Evolutionary conservation across 164 flowering plant genomes (phyloP).

Genomic region (Chimonanthus praecox): DNA sequence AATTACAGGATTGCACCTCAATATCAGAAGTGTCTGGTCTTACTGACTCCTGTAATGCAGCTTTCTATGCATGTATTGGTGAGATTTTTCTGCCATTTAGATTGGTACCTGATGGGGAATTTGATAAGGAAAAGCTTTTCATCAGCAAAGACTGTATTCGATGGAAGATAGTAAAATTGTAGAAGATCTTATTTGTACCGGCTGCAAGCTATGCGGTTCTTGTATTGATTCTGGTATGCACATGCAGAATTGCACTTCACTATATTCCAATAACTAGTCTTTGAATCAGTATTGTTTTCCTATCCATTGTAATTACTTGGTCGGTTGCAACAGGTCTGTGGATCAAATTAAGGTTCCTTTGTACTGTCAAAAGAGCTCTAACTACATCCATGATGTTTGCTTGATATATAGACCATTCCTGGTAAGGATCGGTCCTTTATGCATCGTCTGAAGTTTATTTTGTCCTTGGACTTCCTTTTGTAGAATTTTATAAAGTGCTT

Average conservation of each 20-base stretch:
- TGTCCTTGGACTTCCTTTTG: not conserved
- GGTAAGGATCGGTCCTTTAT: slow-evolving; percentile 32
- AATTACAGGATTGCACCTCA: slow-evolving; percentile 29
- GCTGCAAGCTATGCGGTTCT: slow-evolving; percentile 65
- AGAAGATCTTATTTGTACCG: slow-evolving; percentile 65
- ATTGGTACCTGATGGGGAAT: slow-evolving; percentile 22
- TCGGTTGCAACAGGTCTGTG: slow-evolving; percentile 23
- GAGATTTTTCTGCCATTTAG: slow-evolving; percentile 56
- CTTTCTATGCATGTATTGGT: slow-evolving; percentile 49
- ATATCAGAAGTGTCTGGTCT: slow-evolving; percentile 38
- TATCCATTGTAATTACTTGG: not conserved
- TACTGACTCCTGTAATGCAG: slow-evolving; percentile 36
- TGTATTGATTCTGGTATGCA: slow-evolving; percentile 37
- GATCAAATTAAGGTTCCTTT: slow-evolving; percentile 26
- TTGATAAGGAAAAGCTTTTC: slow-evolving; percentile 49
- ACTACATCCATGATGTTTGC: slow-evolving; percentile 41
- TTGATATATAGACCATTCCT: slow-evolving; percentile 63
- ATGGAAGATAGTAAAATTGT: slow-evolving; percentile 25
- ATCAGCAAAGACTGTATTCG: slow-evolving; percentile 43
- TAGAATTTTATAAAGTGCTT: not conserved
- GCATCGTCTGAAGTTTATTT: not conserved
- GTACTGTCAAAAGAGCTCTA: slow-evolving; percentile 45
- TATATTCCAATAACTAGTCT: not conserved
- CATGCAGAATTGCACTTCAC: slow-evolving; percentile 11
- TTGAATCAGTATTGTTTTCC: not conserved